These are phyloP conservation scores for Malus fusca DNA, from an alignment of 306 rosid species.

Conservation along the genomic window DNA sequence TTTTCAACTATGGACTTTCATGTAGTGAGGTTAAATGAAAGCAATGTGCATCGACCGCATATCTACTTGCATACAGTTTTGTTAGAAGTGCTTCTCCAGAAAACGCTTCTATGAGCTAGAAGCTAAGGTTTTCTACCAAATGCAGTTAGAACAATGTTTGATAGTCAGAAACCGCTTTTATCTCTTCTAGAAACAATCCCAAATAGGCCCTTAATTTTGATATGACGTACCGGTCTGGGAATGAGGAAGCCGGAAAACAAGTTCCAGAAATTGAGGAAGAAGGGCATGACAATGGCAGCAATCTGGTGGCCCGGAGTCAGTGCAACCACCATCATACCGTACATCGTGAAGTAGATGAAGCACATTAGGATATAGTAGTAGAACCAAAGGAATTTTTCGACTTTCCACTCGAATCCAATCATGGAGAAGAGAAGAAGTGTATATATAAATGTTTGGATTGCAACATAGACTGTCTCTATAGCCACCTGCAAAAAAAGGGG, in stretches of 20 bases:
- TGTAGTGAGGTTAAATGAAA: too few species aligned
- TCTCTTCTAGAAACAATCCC: background rate
- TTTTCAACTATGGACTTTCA: background rate
- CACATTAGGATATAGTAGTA: constrained; percentile 29
- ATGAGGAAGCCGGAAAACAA: constrained; percentile 39
- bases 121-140: too few species aligned
- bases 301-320: constrained; percentile 38
- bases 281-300: constrained; percentile 33
- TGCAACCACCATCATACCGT: constrained; percentile 48
- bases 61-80: too few species aligned
- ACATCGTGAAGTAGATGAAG: constrained; percentile 39
- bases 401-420: constrained; percentile 37
- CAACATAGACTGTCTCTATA: constrained; percentile 30
- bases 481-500: constrained; percentile 26
- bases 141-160: too few species aligned
- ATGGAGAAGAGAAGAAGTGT: constrained; percentile 29
- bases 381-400: constrained; percentile 23
- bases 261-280: constrained; percentile 40
- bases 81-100: background rate
- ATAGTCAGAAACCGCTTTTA: too few species aligned
- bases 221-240: constrained; percentile 26
- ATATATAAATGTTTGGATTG: constrained; percentile 27
- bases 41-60: background rate
- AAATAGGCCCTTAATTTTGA: background rate
- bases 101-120: background rate